Conservation (phyloP, 2,329 filamentous ascomycete genomes). For the Aspergillus tubingensis region DNA sequence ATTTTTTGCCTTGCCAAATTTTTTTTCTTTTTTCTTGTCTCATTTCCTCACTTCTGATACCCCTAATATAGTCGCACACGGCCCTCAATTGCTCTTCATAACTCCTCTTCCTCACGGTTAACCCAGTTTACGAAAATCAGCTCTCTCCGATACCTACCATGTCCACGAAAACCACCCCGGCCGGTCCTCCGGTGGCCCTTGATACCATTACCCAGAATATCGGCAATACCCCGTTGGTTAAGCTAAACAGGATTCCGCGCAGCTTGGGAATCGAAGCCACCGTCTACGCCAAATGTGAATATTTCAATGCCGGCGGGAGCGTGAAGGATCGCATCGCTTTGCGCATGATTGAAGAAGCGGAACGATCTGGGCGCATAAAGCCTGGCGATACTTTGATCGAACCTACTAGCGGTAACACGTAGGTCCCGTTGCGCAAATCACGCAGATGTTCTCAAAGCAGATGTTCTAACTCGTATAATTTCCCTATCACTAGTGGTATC, state of each 20-base stretch:
- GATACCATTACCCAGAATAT: slow-evolving; percentile 81
- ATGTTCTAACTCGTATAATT: neutral
- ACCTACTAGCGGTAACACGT: slow-evolving; percentile 95
- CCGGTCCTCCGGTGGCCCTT: slow-evolving; percentile 58
- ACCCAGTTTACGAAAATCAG: neutral
- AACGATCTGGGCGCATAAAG: slow-evolving; percentile 88
- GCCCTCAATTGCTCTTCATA: neutral
- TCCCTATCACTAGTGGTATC: slow-evolving; percentile 63
- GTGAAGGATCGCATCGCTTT: slow-evolving; percentile 95
- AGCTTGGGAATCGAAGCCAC: slow-evolving; percentile 85
- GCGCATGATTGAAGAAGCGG: slow-evolving; percentile 96
- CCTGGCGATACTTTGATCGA: slow-evolving; percentile 97
- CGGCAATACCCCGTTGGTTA: slow-evolving; percentile 92
- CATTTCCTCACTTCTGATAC: neutral
- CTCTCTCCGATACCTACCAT: slow-evolving; percentile 33
- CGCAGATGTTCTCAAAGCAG: neutral
- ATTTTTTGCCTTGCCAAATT: slow-evolving; percentile 12
- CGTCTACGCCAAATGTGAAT: slow-evolving; percentile 87
- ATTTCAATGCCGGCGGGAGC: slow-evolving; percentile 91
- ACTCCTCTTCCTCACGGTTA: neutral
- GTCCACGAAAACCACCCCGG: slow-evolving; percentile 52
- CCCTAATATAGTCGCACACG: neutral
- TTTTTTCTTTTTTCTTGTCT: neutral
- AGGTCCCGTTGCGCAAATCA: slow-evolving; percentile 4
- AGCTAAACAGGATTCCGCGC: slow-evolving; percentile 88